Evolutionary conservation across 352 stramenopile species (phyloP), one percentile per base, ranked within the genome.

Genomic region (Globisporangium alternatum): DNA sequence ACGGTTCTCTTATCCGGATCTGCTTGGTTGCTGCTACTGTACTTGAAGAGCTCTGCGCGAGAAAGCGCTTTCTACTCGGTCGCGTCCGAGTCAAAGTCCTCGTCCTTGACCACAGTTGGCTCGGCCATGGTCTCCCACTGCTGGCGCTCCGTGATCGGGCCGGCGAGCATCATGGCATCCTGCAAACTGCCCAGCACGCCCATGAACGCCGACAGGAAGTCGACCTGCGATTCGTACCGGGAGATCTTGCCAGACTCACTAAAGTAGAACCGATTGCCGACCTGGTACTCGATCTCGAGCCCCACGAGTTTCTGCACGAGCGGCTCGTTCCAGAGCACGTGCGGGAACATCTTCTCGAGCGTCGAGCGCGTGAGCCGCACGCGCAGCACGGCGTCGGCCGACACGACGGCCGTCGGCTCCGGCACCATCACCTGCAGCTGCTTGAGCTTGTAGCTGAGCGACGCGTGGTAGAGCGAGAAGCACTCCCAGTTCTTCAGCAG

Each of bases 311-410:
- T 67, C 57, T 66, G 61, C 22, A 66, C 61, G 12, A 66, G 33
- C 21, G 30, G n/a, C 39, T 71, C 62, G 57, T 81, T 68, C 54
- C 56, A 45, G 6, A 69, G 68, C 33, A 78, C 66, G 39, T 81
- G 74, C 2, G 74, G 74, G 55, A 78, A 81, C 28, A 81, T 69
- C 17, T 72, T 57, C 35, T 68, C 59, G 37, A 81, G 60, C 10
- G 74, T 78, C 15, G 62, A 44, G 15, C 71, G 65, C 15, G 71
- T 77, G 17, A 78, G 55, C 21, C 61, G 69, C 37, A 76, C 62
- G 13, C 47, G 31, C 31, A 81, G 49, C 37, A 58, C 51, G 19
- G 65, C 68, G n/a, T 56, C 22, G 5, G 68, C 65, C 1, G 53
- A 68, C 1, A 75, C 58, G 7, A 75, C 53, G 1, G 67, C 67